Evolutionary conservation across 164 flowering plant genomes (phyloP).

Genomic region (Aristolochia californica): DNA sequence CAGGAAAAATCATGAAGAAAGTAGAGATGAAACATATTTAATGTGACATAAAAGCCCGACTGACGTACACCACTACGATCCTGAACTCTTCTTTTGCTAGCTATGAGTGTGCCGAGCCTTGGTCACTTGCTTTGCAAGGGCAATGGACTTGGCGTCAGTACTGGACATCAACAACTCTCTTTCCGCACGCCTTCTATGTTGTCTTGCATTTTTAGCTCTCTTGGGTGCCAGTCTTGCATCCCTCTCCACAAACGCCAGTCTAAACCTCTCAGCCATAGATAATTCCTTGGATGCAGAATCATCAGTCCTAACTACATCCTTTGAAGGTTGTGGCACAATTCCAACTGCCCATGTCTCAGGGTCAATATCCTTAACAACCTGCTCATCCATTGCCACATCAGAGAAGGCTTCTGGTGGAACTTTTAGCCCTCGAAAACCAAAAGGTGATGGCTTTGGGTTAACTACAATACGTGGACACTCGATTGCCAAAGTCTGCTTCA

Average conservation of each 20-base stretch:
- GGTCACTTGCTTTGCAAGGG: slow-evolving; percentile 46
- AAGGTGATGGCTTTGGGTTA: slow-evolving; percentile 71
- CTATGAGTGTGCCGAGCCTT: slow-evolving; percentile 34
- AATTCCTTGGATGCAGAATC: slow-evolving; percentile 27
- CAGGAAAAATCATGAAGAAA: no score
- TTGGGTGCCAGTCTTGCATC: slow-evolving; percentile 73
- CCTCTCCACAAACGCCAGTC: slow-evolving; percentile 85
- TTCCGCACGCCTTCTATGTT: slow-evolving; percentile 68
- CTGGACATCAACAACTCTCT: slow-evolving; percentile 52
- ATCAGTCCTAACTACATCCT: neutral
- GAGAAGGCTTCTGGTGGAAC: slow-evolving; percentile 63
- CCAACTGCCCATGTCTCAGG: slow-evolving; percentile 46
- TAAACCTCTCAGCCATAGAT: slow-evolving; percentile 78
- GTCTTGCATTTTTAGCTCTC: slow-evolving; percentile 91
- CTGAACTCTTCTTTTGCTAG: no score
- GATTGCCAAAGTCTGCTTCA: slow-evolving; percentile 28
- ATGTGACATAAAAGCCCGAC: no score
- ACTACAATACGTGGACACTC: slow-evolving; percentile 31
- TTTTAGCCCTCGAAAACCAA: slow-evolving; percentile 44
- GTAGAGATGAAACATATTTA: no score
- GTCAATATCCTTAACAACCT: slow-evolving; percentile 51
- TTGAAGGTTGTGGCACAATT: neutral
- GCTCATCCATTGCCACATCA: slow-evolving; percentile 42
- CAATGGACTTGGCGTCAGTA: slow-evolving; percentile 56
- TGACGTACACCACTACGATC: no score